Conservation (phyloP, 805 yeast species). For the Middelhovenomyces tepae region DNA sequence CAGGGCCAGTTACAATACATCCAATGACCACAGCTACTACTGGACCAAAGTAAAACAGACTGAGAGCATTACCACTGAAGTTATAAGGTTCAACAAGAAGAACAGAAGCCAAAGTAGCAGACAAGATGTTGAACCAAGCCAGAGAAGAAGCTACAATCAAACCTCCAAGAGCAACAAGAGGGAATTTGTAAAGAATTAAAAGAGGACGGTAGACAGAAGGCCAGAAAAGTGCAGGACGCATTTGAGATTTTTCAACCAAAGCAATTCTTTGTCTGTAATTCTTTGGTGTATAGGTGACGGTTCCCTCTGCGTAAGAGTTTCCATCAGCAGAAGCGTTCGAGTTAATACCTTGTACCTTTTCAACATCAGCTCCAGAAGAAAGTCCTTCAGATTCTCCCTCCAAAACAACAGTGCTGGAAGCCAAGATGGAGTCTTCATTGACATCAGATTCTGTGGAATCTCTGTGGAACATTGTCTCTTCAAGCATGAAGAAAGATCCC, state of each 20-base stretch:
- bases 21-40: conserved; percentile 4
- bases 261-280: too few relatives aligned
- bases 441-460: conserved; percentile 2
- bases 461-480: conserved; percentile 9
- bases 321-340: too few relatives aligned
- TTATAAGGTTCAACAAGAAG: conserved; percentile 8
- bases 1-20: conserved; percentile 6
- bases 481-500: conserved; percentile 5
- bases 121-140: conserved; percentile 8
- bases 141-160: conserved; percentile 6
- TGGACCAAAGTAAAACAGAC: conserved; percentile 7
- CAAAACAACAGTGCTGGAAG: too few relatives aligned
- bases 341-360: too few relatives aligned
- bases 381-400: too few relatives aligned
- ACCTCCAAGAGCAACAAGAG: conserved; percentile 6
- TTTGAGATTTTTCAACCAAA: too few relatives aligned
- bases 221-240: too few relatives aligned
- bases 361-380: too few relatives aligned
- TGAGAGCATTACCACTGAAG: conserved; percentile 6
- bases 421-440: conserved; percentile 2
- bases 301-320: too few relatives aligned
- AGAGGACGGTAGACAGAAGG: conserved; percentile 5
- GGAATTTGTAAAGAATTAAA: conserved; percentile 4
- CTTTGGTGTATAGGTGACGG: too few relatives aligned
- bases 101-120: conserved; percentile 6